These are phyloP conservation scores for Drechslera avenae DNA, from an alignment of 2,329 filamentous ascomycete genomes.

Conservation along the genomic window DNA sequence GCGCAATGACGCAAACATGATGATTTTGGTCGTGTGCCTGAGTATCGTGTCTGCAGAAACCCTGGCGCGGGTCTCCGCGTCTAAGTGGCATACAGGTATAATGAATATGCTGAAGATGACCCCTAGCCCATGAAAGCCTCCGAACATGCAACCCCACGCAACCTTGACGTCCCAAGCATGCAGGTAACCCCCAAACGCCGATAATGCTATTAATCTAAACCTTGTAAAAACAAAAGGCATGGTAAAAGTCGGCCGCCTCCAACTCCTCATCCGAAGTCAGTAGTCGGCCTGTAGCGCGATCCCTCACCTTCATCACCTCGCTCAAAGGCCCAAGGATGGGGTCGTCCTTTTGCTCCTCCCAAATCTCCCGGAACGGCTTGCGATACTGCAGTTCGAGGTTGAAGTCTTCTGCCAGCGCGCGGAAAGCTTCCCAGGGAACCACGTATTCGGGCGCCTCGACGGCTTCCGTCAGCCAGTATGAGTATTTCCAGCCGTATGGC, in stretches of 20 bases:
- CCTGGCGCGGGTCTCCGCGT: too few relatives aligned
- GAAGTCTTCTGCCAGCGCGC: conserved; percentile 92
- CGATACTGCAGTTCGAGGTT: conserved; percentile 95
- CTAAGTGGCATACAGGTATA: too few relatives aligned
- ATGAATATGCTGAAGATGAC: not conserved
- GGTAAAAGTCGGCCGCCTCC: conserved; percentile 83
- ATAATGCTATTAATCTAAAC: conserved; percentile 57
- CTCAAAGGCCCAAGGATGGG: conserved; percentile 79
- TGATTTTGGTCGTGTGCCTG: too few relatives aligned
- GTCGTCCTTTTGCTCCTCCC: conserved; percentile 89
- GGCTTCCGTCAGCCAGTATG: conserved; percentile 92
- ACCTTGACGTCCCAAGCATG: too few relatives aligned
- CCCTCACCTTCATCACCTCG: conserved; percentile 93
- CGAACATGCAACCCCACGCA: too few relatives aligned
- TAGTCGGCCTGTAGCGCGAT: conserved; percentile 67
- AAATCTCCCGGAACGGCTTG: conserved; percentile 87
- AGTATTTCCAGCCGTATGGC: conserved; percentile 97
- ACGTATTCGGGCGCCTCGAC: conserved; percentile 98
- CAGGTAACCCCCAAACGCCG: conserved; percentile 1
- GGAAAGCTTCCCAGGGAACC: conserved; percentile 97
- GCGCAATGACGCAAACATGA: too few relatives aligned
- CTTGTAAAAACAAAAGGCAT: conserved; percentile 97
- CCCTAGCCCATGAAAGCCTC: too few relatives aligned
- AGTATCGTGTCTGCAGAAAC: too few relatives aligned
- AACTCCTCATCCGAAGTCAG: conserved; percentile 84